Base-by-base conservation (phyloP, 2,329 filamentous ascomycete genomes). In the Zasmidium cellare region DNA sequence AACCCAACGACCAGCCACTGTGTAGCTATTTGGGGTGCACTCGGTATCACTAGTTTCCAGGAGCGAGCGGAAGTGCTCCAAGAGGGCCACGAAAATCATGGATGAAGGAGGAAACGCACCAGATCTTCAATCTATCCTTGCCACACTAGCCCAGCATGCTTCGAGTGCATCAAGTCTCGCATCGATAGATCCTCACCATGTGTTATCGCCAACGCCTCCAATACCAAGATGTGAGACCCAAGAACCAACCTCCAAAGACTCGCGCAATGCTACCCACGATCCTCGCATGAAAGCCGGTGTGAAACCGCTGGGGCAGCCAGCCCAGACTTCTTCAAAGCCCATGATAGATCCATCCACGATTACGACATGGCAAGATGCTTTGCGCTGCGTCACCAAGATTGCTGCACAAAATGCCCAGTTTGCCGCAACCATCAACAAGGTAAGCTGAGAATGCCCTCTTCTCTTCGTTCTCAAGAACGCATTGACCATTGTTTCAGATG, bases 341-440 rank as follows among this genome's bases (percentile, higher is more conserved):
- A 67, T 65, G 57, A 76, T 80, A 19, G 77, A 81, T 60, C 76
- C 78, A 31, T 74, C 79, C 0, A 77, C 74, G 0, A 81, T 81
- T 57, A 79, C 74, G 7, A 74, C 78, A 58, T 81, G 79, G 79
- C 74, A 75, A 48, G 74, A 75, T 51, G 79, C 75, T 18, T 66
- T 81, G 6, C 74, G 79, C 18, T 79, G 76, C 54, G 73, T 80
- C 12, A 79, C 68, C 65, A 80, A 80, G 64, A 73, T 80, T 16
- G 75, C 77, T 9, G 66, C 72, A 3, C 75, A 77, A 49, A 80
- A 79, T 58, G 72, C 72, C 0, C 65, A 73, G 6, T 79, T 81
- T 62, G 72, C 69, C 14, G 58, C 63, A 5, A 67, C 69, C 1
- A 71, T 80, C 49, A 73, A 72, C 56, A 76, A 74, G 64, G 77